Evolutionary conservation across 495 filamentous ascomycete species (phyloP).

Genomic region (Aspergillus steynii): DNA sequence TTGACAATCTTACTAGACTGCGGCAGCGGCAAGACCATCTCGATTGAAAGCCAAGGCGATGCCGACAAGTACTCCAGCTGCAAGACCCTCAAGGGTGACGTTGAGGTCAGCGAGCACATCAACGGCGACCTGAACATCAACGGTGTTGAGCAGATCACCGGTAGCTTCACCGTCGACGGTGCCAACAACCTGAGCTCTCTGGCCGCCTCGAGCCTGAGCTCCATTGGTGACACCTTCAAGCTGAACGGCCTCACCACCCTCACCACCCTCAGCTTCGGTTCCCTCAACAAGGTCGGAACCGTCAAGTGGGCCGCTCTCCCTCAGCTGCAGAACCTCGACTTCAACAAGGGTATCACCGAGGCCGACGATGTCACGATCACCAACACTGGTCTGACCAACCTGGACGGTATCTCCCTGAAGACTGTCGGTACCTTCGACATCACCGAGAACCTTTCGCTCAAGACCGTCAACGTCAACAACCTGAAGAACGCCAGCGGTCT

Average conservation of each 20-base stretch:
- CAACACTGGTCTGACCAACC: constrained; percentile 74
- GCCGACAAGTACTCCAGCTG: constrained; percentile 67
- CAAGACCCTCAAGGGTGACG: constrained; percentile 64
- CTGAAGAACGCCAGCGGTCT: constrained; percentile 64
- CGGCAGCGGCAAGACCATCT: constrained; percentile 41
- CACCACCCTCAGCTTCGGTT: constrained; percentile 58
- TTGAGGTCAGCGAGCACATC: constrained; percentile 61
- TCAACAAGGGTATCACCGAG: constrained; percentile 62
- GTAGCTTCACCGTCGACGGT: constrained; percentile 63
- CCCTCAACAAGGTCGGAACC: constrained; percentile 59
- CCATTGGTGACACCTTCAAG: constrained; percentile 63
- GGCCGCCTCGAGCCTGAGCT: constrained; percentile 45
- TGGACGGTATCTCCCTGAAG: constrained; percentile 76
- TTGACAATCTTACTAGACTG: constrained; percentile 26
- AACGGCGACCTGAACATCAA: constrained; percentile 47
- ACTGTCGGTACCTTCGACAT: constrained; percentile 64
- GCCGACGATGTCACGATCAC: constrained; percentile 68
- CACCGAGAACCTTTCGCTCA: constrained; percentile 77
- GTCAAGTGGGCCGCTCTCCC: constrained; percentile 76
- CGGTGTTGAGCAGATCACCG: constrained; percentile 60
- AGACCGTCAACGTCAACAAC: constrained; percentile 66
- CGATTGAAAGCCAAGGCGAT: constrained; percentile 70
- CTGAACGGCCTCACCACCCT: constrained; percentile 67
- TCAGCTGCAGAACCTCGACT: constrained; percentile 63
- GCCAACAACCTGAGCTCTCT: constrained; percentile 59